These are phyloP conservation scores for Mercurialis annua DNA, from an alignment of 345 rosid species.

Conservation along the genomic window DNA sequence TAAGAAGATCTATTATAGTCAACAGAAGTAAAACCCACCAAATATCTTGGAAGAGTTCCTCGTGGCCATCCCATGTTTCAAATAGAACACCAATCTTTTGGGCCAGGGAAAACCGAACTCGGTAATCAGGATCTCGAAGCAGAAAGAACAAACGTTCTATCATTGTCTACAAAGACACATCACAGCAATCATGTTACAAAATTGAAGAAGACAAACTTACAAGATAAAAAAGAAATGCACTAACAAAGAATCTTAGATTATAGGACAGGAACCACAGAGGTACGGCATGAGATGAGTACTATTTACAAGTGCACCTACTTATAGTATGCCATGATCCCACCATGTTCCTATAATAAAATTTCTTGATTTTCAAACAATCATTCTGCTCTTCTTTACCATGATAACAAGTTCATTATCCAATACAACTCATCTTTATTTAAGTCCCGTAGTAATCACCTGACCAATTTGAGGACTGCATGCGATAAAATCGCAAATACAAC, in stretches of 20 bases:
- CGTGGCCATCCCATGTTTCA: constrained; percentile 98
- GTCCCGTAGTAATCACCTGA: constrained; percentile 49
- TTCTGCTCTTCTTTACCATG: not conserved
- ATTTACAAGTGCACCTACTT: not conserved
- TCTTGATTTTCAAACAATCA: not conserved
- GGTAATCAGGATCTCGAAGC: constrained; percentile 83
- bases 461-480: constrained; percentile 69
- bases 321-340: not conserved
- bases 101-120: constrained; percentile 70
- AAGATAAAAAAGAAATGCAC: not conserved
- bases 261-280: not conserved
- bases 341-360: not conserved
- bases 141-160: constrained; percentile 61
- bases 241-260: not conserved
- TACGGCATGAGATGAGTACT: not conserved
- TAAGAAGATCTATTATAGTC: not conserved
- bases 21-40: constrained; percentile 47
- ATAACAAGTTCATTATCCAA: not conserved
- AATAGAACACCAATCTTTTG: constrained; percentile 74
- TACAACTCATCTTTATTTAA: not conserved
- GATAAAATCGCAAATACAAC: constrained; percentile 68
- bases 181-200: constrained; percentile 4
- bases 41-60: constrained; percentile 80
- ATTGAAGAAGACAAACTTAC: not conserved
- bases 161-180: constrained; percentile 51